phyloP scores from a whole-genome alignment of 768 basidiomycete species.

The Cantharellus anzutake region DNA sequence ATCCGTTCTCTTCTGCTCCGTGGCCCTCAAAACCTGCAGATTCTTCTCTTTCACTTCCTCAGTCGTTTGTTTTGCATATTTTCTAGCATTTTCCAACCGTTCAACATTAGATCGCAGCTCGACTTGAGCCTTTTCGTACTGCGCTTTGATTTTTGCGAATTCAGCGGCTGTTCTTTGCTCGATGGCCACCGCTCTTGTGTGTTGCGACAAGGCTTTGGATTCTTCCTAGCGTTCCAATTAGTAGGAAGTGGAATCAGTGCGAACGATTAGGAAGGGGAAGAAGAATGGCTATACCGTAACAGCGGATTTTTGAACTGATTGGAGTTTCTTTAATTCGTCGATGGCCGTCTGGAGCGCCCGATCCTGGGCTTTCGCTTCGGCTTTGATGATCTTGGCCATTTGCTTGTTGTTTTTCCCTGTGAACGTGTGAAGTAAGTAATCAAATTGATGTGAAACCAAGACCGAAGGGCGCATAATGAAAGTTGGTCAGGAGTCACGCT shows the following conservation, averaged over 20 bases:
- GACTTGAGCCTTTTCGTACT: conserved; percentile 33
- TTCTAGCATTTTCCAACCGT: conserved; percentile 29
- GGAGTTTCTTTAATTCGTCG: conserved; percentile 45
- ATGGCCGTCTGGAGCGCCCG: conserved; percentile 39
- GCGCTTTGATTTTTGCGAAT: conserved; percentile 41
- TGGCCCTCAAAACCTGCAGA: conserved; percentile 50
- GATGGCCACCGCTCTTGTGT: conserved; percentile 32
- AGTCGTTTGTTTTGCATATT: conserved; percentile 38
- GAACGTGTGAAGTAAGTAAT: background rate
- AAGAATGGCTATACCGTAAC: conserved; percentile 15
- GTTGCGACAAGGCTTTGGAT: conserved; percentile 31
- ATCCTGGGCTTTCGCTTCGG: conserved; percentile 50
- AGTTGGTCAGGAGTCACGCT: no score
- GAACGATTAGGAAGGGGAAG: background rate
- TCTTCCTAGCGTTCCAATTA: conserved; percentile 25
- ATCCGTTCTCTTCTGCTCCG: conserved; percentile 27
- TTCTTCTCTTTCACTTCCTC: conserved; percentile 48
- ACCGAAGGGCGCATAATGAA: no score
- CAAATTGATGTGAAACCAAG: background rate
- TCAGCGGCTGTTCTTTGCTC: conserved; percentile 46
- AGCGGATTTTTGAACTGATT: conserved; percentile 47
- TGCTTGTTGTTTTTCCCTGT: conserved; percentile 39
- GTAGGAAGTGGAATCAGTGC: background rate
- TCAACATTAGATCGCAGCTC: conserved; percentile 30
- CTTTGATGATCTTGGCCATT: conserved; percentile 49